phyloP scores from a whole-genome alignment of 306 rosid genomes.

The Medicago arabica region DNA sequence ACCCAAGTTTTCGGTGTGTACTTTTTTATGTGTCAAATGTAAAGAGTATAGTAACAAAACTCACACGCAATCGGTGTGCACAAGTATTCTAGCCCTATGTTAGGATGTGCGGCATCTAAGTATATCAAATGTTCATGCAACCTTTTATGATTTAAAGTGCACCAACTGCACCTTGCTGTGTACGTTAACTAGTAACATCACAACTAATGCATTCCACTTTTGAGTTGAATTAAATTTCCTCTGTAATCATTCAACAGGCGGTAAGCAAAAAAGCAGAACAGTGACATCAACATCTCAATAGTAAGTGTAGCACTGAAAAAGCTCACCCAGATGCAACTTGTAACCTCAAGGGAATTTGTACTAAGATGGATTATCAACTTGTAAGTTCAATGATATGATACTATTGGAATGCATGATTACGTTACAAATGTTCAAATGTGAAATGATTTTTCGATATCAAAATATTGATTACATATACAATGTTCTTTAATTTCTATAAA shows the following conservation, averaged over 20 bases:
- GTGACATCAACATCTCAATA: background rate
- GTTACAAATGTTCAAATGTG: background rate
- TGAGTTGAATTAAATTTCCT: background rate
- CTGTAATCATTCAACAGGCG: conserved; percentile 16
- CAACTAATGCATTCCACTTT: background rate
- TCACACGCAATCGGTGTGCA: too few species aligned
- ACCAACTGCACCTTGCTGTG: background rate
- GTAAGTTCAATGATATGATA: conserved; percentile 3
- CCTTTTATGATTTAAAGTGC: too few species aligned
- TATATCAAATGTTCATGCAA: too few species aligned
- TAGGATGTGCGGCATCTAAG: too few species aligned
- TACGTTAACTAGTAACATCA: background rate
- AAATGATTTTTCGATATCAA: too few species aligned
- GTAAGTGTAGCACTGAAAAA: background rate
- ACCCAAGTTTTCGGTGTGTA: too few species aligned
- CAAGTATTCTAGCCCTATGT: too few species aligned
- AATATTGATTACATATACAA: background rate
- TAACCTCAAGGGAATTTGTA: conserved; percentile 24
- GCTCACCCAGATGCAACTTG: background rate
- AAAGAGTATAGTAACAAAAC: too few species aligned
- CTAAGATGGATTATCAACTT: background rate
- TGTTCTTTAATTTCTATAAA: background rate
- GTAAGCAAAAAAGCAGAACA: conserved; percentile 14
- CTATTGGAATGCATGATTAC: background rate
- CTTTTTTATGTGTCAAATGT: too few species aligned